phyloP scores from a whole-genome alignment of 495 filamentous ascomycete species.

The Tuber microsphaerosporum region DNA sequence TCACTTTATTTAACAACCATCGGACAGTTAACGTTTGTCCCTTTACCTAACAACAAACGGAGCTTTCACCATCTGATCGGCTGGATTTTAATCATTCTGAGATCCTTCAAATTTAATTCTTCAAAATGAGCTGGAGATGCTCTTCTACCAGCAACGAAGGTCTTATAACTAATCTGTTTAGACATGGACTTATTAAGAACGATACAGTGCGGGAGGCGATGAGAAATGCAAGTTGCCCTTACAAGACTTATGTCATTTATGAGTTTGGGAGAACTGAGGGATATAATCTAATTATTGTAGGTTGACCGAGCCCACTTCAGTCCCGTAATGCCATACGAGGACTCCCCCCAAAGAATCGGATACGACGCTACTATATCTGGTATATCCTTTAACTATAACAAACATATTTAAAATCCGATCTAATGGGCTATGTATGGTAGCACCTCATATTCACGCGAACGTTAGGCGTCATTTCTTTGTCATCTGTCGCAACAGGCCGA shows the following conservation, averaged over 20 bases:
- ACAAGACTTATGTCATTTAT: neutral
- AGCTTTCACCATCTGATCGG: neutral
- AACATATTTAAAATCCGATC: neutral
- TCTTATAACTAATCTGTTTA: slow-evolving; percentile 70
- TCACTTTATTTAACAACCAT: neutral
- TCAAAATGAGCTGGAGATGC: slow-evolving; percentile 82
- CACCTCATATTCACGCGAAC: slow-evolving; percentile 93
- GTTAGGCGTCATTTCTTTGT: slow-evolving; percentile 6
- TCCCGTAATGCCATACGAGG: slow-evolving; percentile 63
- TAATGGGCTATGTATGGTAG: slow-evolving; percentile 38
- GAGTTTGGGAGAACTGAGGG: neutral
- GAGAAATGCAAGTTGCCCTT: slow-evolving; percentile 51
- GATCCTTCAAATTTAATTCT: neutral
- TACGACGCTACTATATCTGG: slow-evolving; percentile 75
- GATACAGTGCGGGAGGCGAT: slow-evolving; percentile 70
- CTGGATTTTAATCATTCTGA: neutral
- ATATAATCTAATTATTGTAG: slow-evolving; percentile 43
- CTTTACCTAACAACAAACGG: slow-evolving; percentile 4
- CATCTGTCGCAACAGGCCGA: neutral
- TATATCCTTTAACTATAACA: neutral
- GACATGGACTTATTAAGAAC: slow-evolving; percentile 62
- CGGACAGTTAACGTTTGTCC: neutral
- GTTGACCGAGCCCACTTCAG: slow-evolving; percentile 86
- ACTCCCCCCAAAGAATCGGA: slow-evolving; percentile 86
- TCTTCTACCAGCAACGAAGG: slow-evolving; percentile 69